These are phyloP conservation scores for Aspergillus udagawae DNA, from an alignment of 2,329 filamentous ascomycete genomes.

Conservation along the genomic window DNA sequence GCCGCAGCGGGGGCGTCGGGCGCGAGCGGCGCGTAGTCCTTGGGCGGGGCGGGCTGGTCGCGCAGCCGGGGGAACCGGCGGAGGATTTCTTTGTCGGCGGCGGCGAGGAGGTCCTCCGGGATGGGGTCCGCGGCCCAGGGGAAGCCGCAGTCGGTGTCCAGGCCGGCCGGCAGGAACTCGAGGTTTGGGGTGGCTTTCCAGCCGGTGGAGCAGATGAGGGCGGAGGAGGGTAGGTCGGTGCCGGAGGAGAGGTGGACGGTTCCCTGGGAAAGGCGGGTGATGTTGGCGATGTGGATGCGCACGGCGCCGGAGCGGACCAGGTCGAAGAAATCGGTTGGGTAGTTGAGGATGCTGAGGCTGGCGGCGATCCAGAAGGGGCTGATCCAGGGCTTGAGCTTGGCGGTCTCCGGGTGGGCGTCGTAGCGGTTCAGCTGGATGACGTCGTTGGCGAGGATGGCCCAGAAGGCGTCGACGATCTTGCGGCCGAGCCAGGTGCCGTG, in stretches of 20 bases:
- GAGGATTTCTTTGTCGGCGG: constrained; percentile 51
- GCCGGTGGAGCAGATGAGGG: constrained; percentile 54
- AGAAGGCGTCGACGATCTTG: constrained; percentile 50
- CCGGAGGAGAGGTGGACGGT: constrained; percentile 49
- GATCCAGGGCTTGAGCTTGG: constrained; percentile 46
- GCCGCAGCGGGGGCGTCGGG: constrained; percentile 33
- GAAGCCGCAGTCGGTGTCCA: constrained; percentile 46
- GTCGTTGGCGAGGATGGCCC: constrained; percentile 49
- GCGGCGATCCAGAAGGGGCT: constrained; percentile 52
- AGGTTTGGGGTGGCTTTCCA: constrained; percentile 51
- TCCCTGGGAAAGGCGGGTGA: constrained; percentile 45
- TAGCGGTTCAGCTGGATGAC: constrained; percentile 46
- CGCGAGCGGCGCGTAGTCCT: constrained; percentile 25
- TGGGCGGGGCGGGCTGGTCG: constrained; percentile 35
- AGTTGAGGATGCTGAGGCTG: constrained; percentile 59
- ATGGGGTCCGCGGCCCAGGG: constrained; percentile 37
- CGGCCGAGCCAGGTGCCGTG: constrained; percentile 52
- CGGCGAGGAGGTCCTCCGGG: constrained; percentile 32
- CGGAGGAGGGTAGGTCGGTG: constrained; percentile 44
- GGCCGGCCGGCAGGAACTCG: constrained; percentile 44
- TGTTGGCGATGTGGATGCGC: constrained; percentile 53
- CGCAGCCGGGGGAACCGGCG: constrained; percentile 48
- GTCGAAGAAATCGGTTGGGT: constrained; percentile 54
- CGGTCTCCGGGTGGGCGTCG: constrained; percentile 42
- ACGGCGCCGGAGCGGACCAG: constrained; percentile 53